A percentile compares a stretch with the other conserved stretches of the same genome.
Conservation (phyloP, 2,329 filamentous ascomycete species). For the Colletotrichum caudatum region DNA sequence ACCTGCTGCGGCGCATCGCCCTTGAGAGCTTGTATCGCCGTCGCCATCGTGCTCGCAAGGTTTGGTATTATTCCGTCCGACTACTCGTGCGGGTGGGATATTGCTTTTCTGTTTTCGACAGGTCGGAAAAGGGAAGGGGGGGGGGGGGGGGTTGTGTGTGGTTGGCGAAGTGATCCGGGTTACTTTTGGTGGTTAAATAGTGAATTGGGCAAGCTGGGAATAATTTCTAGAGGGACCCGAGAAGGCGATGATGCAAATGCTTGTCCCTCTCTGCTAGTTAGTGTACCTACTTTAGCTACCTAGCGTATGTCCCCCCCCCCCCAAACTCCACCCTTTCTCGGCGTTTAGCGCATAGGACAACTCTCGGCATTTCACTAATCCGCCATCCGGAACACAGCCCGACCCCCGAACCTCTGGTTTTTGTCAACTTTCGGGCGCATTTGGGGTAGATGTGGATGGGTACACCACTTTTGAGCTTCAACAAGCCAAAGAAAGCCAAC, state of each 20-base stretch:
- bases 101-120: background rate
- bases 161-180: background rate
- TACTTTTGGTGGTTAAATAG: background rate
- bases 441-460: background rate
- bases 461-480: background rate
- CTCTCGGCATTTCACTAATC: conserved; percentile 39
- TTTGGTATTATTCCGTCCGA: background rate
- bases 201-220: conserved; percentile 13
- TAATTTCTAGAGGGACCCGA: conserved; percentile 33
- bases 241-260: conserved; percentile 40
- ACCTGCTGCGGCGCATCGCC: conserved; percentile 69
- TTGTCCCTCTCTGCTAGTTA: background rate
- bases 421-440: conserved; percentile 12
- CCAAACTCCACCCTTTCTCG: conserved; percentile 11
- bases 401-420: conserved; percentile 22
- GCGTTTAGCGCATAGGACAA: conserved; percentile 27
- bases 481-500: no score
- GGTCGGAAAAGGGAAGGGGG: no score
- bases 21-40: conserved; percentile 53
- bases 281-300: no score
- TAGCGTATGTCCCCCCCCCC: background rate
- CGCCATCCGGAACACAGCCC: conserved; percentile 4
- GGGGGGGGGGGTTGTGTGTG: no score
- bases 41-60: conserved; percentile 39
- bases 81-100: background rate